phyloP scores from a whole-genome alignment of 2,329 filamentous ascomycete species.

The Pseudogymnoascus destructans region DNA sequence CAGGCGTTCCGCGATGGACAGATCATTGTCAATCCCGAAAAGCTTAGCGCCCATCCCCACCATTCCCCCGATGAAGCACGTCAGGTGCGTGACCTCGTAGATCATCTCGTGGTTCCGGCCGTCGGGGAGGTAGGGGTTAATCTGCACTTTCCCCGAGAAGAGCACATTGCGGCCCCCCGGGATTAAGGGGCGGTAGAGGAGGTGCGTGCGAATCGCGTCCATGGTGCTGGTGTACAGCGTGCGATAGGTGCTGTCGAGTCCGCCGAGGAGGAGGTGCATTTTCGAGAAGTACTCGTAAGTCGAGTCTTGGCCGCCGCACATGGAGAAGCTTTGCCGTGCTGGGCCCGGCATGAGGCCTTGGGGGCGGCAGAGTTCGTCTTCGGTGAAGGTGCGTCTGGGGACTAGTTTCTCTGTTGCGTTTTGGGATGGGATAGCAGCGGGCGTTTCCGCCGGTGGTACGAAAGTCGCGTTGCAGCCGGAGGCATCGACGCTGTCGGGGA shows the following conservation, averaged over 20 bases:
- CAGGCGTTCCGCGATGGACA: constrained; percentile 48
- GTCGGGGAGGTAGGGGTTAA: constrained; percentile 18
- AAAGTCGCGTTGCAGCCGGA: constrained; percentile 60
- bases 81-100: constrained; percentile 37
- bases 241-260: constrained; percentile 57
- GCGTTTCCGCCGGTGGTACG: constrained; percentile 12
- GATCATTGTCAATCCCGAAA: constrained; percentile 43
- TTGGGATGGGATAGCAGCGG: background rate
- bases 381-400: background rate
- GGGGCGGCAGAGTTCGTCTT: constrained; percentile 36
- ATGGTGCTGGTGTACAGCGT: constrained; percentile 58
- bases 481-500: constrained; percentile 64
- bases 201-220: constrained; percentile 54
- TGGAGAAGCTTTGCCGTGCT: constrained; percentile 38
- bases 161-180: constrained; percentile 56
- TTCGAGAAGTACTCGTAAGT: constrained; percentile 60
- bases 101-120: constrained; percentile 33
- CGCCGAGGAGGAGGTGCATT: constrained; percentile 63
- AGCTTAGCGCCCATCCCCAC: constrained; percentile 52
- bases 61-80: constrained; percentile 61
- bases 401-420: background rate
- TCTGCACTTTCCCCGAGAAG: constrained; percentile 40
- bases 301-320: constrained; percentile 57
- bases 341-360: constrained; percentile 41
- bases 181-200: constrained; percentile 68